Evolutionary conservation across 2,329 filamentous ascomycete genomes (phyloP).

Genomic region (Neopestalotiopsis clavispora): DNA sequence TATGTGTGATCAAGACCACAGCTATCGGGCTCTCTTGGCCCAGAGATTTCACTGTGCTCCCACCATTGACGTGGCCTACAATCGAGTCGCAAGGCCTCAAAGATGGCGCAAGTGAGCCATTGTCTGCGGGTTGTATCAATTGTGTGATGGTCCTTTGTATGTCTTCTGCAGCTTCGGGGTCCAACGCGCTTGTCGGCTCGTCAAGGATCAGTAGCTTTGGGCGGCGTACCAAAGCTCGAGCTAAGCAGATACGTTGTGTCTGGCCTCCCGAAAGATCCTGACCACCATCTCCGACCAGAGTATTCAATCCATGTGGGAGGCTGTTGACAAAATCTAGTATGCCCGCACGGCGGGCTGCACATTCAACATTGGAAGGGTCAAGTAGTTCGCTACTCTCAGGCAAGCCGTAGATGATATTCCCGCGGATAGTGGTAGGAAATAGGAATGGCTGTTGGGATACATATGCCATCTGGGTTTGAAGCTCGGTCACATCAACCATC

Average conservation of each 20-base stretch:
- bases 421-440: constrained; percentile 77
- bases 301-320: constrained; percentile 74
- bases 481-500: constrained; percentile 61
- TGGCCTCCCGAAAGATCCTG: constrained; percentile 80
- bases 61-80: not conserved
- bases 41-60: not conserved
- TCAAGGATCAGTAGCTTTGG: constrained; percentile 81
- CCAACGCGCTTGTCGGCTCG: constrained; percentile 84
- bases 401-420: constrained; percentile 85
- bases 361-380: constrained; percentile 47
- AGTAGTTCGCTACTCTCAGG: constrained; percentile 56
- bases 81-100: not conserved
- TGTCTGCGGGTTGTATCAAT: constrained; percentile 45
- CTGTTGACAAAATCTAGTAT: constrained; percentile 79
- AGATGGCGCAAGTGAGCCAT: not conserved
- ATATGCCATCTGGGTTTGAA: constrained; percentile 68
- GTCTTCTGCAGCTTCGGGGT: constrained; percentile 67
- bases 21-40: constrained; percentile 50
- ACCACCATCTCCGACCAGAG: constrained; percentile 77
- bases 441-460: constrained; percentile 75
- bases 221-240: constrained; percentile 73
- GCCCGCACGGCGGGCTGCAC: constrained; percentile 62
- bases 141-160: constrained; percentile 66
- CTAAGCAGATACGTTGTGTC: constrained; percentile 80
- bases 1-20: constrained; percentile 83